Conservation (phyloP, 2,329 filamentous ascomycete species). For the Hypoxylon sp. region DNA sequence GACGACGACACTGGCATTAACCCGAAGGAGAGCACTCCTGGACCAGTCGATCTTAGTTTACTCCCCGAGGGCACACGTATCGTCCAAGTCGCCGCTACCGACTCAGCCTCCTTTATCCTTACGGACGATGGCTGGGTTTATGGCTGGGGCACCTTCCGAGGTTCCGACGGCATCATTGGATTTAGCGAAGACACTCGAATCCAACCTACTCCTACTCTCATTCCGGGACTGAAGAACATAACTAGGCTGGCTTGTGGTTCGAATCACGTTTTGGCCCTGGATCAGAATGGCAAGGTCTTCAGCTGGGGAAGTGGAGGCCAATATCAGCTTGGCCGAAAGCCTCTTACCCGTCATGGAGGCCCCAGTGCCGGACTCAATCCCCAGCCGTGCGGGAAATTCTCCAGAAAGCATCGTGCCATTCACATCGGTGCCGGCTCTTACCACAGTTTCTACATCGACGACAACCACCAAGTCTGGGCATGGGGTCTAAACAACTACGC, state of each 20-base stretch:
- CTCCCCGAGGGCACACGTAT: conserved; percentile 75
- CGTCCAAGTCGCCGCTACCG: conserved; percentile 71
- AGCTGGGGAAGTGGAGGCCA: conserved; percentile 89
- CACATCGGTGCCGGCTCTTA: conserved; percentile 74
- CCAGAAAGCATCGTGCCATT: conserved; percentile 68
- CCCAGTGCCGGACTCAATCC: conserved; percentile 59
- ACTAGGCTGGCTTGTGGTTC: conserved; percentile 74
- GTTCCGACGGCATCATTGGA: conserved; percentile 72
- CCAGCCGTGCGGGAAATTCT: conserved; percentile 52
- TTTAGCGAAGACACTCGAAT: conserved; percentile 69
- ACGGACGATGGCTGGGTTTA: conserved; percentile 75
- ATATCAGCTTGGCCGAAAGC: conserved; percentile 77
- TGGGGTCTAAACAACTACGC: conserved; percentile 83
- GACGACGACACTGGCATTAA: conserved; percentile 77
- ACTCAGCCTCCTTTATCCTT: conserved; percentile 74
- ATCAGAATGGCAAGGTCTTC: conserved; percentile 76
- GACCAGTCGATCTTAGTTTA: conserved; percentile 68
- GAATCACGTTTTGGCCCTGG: conserved; percentile 78
- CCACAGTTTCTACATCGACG: conserved; percentile 79
- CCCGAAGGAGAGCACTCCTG: conserved; percentile 78
- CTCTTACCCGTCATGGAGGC: conserved; percentile 56
- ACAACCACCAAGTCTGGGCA: conserved; percentile 74
- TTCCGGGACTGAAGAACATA: conserved; percentile 73
- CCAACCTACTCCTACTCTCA: conserved; percentile 62
- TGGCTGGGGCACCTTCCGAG: conserved; percentile 77